Evolutionary conservation across 176 grass and related monocot species (phyloP), one percentile per base, ranked within the genome.

Genomic region (Stipa capillata): DNA sequence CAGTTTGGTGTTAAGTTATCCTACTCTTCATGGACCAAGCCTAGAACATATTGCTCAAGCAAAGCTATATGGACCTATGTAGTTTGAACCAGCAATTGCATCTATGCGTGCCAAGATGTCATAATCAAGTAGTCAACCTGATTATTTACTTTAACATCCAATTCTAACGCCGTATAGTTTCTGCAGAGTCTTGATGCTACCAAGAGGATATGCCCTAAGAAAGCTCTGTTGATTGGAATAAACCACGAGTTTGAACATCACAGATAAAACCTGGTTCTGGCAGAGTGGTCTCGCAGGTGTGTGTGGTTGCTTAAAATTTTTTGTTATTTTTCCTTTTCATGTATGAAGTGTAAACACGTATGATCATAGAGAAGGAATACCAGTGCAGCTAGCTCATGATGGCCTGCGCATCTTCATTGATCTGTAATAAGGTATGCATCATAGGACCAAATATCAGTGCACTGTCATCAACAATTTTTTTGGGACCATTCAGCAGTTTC

Each of bases 211-310:
- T 76, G 89, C 31, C 94, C 94, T 58, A 97, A 90, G 56, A 89
- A 48, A 37, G 89, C 86, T 48, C 82, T 97, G 69, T 43, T 97
- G 40, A 94, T 87, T 88, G 94, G 94, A 61, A 94, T 97, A 91
- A 94, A 85, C 64, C 94, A 97, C 24, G 84, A 91, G 33, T 97
- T 89, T 42, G 94, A 94, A 80, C 89, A 97, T 66, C 51, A 91
- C 33, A 83, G 80, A 61, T 89, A 91, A 86, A 94, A 97, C 58
- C 51, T 82, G 57, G 73, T 89, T 50, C 73, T 97, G 73, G 78
- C 79, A 63, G 84, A 87, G 81, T 97, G 94, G 94, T 94, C 89
- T 76, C 35, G 11, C 59, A 80, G 74, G 89, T 97, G 72, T 27
- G 8, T 39, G 1, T 45, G 3, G 36, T 53, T 62, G 55, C 31